Base-by-base conservation (phyloP, 805 yeast species). In the Candida ortonii region DNA sequence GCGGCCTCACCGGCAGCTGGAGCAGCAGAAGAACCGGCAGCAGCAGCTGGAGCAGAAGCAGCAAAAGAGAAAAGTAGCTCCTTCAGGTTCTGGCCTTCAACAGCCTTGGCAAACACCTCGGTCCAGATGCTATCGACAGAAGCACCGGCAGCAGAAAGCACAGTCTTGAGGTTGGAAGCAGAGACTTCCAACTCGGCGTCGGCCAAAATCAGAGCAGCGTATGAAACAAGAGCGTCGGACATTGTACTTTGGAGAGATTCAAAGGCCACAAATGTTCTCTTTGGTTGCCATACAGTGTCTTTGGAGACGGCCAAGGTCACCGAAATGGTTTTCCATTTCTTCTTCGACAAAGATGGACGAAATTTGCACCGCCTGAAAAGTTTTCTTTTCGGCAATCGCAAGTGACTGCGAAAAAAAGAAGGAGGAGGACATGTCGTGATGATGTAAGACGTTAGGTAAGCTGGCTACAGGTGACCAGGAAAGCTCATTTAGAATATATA, bases 181-280 rank as follows among this genome's bases (percentile, higher is more conserved):
- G 64, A 41, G 80, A 93, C 78, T 71, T 89, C 96, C 64, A 87
- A 73, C 63, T 87, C 96, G 62, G 97, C 86, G 67, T 90, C 98
- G 55, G 97, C 96, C 71, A 90, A 79, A 75, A 90, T 88, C 71
- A 90, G 81, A 65, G 97, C 96, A 69, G 98, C 97, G 84, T 87
- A 88, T 59, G 96, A 84, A 65, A 87, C 86, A 65, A 90, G 80
- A 63, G 95, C 78, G 78, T 88, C 95, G 69, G 95, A 84, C 95
- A 86, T 86, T 67, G 28, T 39, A n/a, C n/a, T n/a, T n/a, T n/a
- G n/a, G n/a, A n/a, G n/a, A n/a, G n/a, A n/a, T n/a, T n/a, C n/a
- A n/a, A n/a, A n/a, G n/a, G n/a, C n/a, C n/a, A n/a, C n/a, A n/a
- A n/a, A n/a, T n/a, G n/a, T n/a, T n/a, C n/a, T n/a, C n/a, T n/a